A percentile compares a stretch with the other conserved stretches of the same genome.
Evolutionary conservation across 1,139 yeast genomes (phyloP).

Genomic region (Pichia sp.): DNA sequence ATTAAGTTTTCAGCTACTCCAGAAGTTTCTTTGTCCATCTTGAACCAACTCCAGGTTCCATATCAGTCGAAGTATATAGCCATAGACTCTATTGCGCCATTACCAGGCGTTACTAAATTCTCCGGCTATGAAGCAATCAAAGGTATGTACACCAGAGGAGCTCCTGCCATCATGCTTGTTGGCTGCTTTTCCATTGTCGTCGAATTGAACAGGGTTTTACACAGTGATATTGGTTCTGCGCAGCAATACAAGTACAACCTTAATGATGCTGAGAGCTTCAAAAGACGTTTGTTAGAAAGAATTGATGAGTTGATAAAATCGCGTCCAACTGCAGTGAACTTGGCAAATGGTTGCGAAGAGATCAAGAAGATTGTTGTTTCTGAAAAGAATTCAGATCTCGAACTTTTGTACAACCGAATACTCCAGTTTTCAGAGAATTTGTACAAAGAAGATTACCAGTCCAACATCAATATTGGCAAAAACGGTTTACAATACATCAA

Average conservation of each 20-base stretch:
- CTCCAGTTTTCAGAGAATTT: conserved; percentile 52
- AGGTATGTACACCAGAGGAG: conserved; percentile 94
- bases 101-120: conserved; percentile 34
- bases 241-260: conserved; percentile 32
- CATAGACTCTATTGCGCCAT: conserved; percentile 36
- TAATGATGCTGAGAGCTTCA: conserved; percentile 29
- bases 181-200: conserved; percentile 83
- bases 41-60: conserved; percentile 82
- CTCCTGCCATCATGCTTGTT: conserved; percentile 97
- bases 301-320: conserved; percentile 69
- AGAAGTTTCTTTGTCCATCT: conserved; percentile 46
- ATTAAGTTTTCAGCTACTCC: conserved; percentile 56
- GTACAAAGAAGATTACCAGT: conserved; percentile 70
- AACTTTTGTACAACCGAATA: conserved; percentile 38
- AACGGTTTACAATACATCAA: conserved; percentile 73
- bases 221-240: conserved; percentile 10
- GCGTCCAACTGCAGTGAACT: conserved; percentile 93
- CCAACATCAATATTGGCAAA: conserved; percentile 72
- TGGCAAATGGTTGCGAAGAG: conserved; percentile 70
- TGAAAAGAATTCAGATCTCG: conserved; percentile 21
- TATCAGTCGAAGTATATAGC: conserved; percentile 66
- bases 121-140: conserved; percentile 74
- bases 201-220: conserved; percentile 43
- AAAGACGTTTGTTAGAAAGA: conserved; percentile 38
- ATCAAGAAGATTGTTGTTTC: conserved; percentile 41